These are phyloP conservation scores for Mycena maculata DNA, from an alignment of 768 basidiomycete genomes.

Conservation along the genomic window DNA sequence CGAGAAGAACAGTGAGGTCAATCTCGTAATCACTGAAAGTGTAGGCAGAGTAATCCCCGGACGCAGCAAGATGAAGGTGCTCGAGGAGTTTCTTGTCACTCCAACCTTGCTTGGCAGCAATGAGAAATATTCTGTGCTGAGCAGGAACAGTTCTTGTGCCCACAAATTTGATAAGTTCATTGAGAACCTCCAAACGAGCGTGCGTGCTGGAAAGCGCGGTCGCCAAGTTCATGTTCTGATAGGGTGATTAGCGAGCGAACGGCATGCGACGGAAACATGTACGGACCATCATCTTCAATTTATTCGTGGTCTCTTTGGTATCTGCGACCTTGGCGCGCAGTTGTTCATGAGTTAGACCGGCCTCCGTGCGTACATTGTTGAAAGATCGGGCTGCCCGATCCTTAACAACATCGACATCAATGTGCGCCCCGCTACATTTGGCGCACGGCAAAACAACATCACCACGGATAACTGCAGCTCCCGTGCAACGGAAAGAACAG, in stretches of 20 bases:
- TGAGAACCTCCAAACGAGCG: background rate
- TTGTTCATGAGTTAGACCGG: background rate
- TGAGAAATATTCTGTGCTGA: background rate
- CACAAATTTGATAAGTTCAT: background rate
- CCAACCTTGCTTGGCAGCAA: background rate
- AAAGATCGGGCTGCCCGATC: background rate
- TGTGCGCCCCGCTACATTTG: background rate
- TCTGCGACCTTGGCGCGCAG: background rate
- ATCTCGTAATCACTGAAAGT: background rate
- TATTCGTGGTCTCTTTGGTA: background rate
- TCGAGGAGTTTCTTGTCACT: background rate
- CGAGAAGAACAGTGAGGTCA: conserved; percentile 11
- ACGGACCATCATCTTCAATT: background rate
- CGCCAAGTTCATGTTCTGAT: background rate
- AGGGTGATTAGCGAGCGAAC: no score
- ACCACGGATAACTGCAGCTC: background rate
- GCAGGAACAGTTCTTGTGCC: background rate
- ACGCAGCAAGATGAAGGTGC: background rate
- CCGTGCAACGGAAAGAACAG: background rate
- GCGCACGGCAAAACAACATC: background rate
- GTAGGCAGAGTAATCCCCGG: background rate
- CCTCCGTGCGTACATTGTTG: background rate
- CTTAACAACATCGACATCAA: background rate
- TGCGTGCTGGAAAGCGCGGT: background rate
- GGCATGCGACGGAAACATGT: background rate